Evolutionary conservation across 371 early-diverging fungal genomes (phyloP).

Genomic region (Lichtheimia ramosa): DNA sequence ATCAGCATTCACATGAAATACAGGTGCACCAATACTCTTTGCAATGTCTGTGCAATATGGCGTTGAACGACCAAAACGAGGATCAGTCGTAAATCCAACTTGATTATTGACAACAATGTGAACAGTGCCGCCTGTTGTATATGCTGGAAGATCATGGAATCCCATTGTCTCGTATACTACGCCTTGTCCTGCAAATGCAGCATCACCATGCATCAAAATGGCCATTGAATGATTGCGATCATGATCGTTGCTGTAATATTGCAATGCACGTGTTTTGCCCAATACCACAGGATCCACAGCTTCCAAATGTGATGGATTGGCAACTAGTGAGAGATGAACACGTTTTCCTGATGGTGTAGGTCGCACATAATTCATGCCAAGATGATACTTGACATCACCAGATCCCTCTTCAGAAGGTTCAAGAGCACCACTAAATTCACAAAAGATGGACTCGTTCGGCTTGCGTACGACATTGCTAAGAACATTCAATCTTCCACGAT

Average conservation of each 20-base stretch:
- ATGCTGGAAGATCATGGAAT: conserved; percentile 91
- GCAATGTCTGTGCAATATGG: conserved; percentile 97
- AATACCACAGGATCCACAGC: conserved; percentile 97
- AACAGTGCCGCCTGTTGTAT: conserved; percentile 95
- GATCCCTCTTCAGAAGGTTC: conserved; percentile 90
- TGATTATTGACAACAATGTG: conserved; percentile 99
- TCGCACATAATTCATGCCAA: conserved; percentile 95
- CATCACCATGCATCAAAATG: conserved; percentile 96
- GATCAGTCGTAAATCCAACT: conserved; percentile 98
- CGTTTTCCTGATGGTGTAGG: conserved; percentile 95
- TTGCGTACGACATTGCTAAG: conserved; percentile 96
- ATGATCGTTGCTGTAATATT: conserved; percentile 88
- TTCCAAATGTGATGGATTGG: conserved; percentile 98
- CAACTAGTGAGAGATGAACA: conserved; percentile 93
- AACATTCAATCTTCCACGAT: conserved; percentile 98
- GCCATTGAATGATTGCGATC: conserved; percentile 83
- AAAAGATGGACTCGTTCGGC: conserved; percentile 96
- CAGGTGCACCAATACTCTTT: conserved; percentile 93
- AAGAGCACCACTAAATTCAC: conserved; percentile 85
- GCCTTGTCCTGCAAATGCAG: conserved; percentile 97
- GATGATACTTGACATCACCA: conserved; percentile 98
- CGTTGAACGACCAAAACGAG: conserved; percentile 92
- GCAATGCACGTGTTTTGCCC: conserved; percentile 94
- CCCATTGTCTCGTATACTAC: conserved; percentile 97
- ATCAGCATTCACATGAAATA: conserved; percentile 98